phyloP scores from a whole-genome alignment of 2,329 filamentous ascomycete genomes.

The Fusarium sp. region DNA sequence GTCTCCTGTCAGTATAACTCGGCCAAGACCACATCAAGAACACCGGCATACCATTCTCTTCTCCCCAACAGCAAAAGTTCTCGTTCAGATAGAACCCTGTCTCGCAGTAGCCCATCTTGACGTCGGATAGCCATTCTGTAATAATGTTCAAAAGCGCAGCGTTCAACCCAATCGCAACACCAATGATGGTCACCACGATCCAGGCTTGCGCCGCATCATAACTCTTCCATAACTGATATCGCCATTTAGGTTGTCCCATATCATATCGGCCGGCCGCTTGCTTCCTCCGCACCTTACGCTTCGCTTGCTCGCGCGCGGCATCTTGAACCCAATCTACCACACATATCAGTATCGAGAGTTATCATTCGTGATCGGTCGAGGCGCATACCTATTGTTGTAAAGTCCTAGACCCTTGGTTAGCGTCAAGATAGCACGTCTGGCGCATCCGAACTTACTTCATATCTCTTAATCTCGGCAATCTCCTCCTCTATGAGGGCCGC shows the following conservation, averaged over 20 bases:
- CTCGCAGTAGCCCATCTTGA: slow-evolving; percentile 95
- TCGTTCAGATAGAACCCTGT: slow-evolving; percentile 98
- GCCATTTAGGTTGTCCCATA: slow-evolving; percentile 78
- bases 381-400: slow-evolving; percentile 84
- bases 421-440: slow-evolving; percentile 44
- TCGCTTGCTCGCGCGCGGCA: slow-evolving; percentile 87
- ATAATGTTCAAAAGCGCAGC: slow-evolving; percentile 94
- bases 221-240: slow-evolving; percentile 82
- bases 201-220: slow-evolving; percentile 98
- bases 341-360: slow-evolving; percentile 48
- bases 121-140: slow-evolving; percentile 95
- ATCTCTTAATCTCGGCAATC: slow-evolving; percentile 97
- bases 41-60: slow-evolving; percentile 75
- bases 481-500: slow-evolving; percentile 88
- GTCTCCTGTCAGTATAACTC: slow-evolving; percentile 19
- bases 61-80: slow-evolving; percentile 97
- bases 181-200: slow-evolving; percentile 96
- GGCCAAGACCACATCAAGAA: background rate
- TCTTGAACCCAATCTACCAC: slow-evolving; percentile 93
- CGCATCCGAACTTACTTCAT: slow-evolving; percentile 70
- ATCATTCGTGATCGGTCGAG: slow-evolving; percentile 17
- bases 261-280: slow-evolving; percentile 79
- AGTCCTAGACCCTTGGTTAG: slow-evolving; percentile 69
- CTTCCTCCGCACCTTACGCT: slow-evolving; percentile 80
- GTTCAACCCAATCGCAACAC: slow-evolving; percentile 91